These are phyloP conservation scores for Eucalyptus regnans DNA, from an alignment of 345 rosid genomes.

Conservation along the genomic window DNA sequence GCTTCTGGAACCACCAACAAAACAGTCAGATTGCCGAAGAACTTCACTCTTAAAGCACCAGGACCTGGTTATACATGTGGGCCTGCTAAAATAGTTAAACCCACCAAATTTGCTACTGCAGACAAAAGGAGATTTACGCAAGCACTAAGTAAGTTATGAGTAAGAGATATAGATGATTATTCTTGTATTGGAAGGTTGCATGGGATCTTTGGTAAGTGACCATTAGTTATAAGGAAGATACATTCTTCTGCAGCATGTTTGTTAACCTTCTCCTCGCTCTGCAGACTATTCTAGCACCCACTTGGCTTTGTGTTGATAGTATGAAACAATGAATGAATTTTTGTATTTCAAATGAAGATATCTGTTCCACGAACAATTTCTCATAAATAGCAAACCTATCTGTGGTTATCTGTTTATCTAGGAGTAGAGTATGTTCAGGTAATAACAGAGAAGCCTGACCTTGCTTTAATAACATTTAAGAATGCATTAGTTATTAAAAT, in stretches of 20 bases:
- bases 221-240: not conserved
- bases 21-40: slow-evolving; percentile 62
- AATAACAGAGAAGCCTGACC: not conserved
- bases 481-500: not conserved
- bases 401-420: not conserved
- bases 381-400: not conserved
- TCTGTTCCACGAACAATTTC: not conserved
- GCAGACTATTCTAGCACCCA: not conserved
- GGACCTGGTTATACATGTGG: slow-evolving; percentile 92
- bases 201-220: not conserved
- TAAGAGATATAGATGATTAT: not conserved
- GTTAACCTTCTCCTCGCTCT: not conserved
- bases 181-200: not conserved
- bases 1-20: slow-evolving; percentile 63
- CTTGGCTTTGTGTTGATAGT: not conserved
- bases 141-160: slow-evolving; percentile 59
- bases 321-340: not conserved
- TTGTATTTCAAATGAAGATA: not conserved
- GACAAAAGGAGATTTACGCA: slow-evolving; percentile 75
- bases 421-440: not conserved
- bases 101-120: slow-evolving; percentile 28
- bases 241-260: not conserved
- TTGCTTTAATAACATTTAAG: not conserved
- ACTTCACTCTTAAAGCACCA: slow-evolving; percentile 64
- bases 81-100: slow-evolving; percentile 40